Evolutionary conservation across 139 green algal genomes (phyloP), one percentile per base, ranked within the genome.

Genomic region (Picochlorum sp.): DNA sequence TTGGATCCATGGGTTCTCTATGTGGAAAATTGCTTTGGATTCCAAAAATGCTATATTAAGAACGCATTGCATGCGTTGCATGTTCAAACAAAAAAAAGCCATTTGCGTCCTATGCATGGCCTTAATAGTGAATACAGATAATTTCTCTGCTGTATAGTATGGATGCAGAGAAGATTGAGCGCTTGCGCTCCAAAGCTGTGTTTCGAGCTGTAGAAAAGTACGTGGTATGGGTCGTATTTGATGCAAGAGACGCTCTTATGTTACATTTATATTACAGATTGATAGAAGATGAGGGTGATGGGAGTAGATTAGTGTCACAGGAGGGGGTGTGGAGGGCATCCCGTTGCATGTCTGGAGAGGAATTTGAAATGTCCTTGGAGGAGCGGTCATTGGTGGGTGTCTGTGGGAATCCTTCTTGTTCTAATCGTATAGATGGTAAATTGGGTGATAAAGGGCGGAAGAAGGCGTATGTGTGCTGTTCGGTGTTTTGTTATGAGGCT

Each of bases 131-230:
- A 30, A 30, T 30, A 4, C 28, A 30, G 28, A 30, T 30, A 30
- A 30, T 30, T 30, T 30, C 4, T 30, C 28, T 30, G 28, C 28
- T 30, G 28, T 41, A 9, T 41, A 13, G 34, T 13, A 41, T 41
- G 34, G 34, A 41, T 41, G 6, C 34, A 41, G 34, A 41, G 34
- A 41, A 41, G 34, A 11, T 41, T 41, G 34, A 41, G 8, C 34
- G 34, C 34, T 41, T 41, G 34, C 34, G 34, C 34, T 41, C 34
- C 8, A 41, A 41, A 41, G 41, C 69, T 6, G 60, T 49, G 15
- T 76, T 70, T 23, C 28, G 63, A 16, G 69, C 69, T n/a, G 44
- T 70, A 2, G 69, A 67, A 20, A 60, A 54, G 69, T 76, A 62
- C n/a, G 52, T 54, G 34, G 34, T 41, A 11, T 41, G 34, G 34